Conservation (phyloP, 2,329 filamentous ascomycete species). For the Exophiala mesophila region DNA sequence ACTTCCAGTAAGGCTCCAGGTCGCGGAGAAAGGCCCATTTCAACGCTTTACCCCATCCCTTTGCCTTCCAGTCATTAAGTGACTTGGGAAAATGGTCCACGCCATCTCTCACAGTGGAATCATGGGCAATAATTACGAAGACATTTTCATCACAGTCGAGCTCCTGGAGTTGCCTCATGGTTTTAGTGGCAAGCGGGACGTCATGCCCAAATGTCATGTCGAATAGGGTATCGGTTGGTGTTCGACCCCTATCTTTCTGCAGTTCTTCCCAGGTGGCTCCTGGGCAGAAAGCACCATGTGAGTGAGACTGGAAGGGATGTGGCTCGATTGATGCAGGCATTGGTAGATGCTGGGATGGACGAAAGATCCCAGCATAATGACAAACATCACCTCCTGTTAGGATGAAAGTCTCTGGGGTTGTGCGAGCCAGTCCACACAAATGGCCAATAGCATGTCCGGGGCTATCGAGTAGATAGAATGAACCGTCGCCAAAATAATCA, state of each 20-base stretch:
- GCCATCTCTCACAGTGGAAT: slow-evolving; percentile 25
- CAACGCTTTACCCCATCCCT: slow-evolving; percentile 8
- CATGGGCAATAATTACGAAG: slow-evolving; percentile 30
- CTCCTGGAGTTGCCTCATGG: slow-evolving; percentile 19
- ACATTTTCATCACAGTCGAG: slow-evolving; percentile 29
- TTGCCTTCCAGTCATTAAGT: slow-evolving; percentile 13
- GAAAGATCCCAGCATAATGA: slow-evolving; percentile 8
- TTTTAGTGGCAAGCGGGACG: slow-evolving; percentile 9
- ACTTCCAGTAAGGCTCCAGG: slow-evolving; percentile 8
- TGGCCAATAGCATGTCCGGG: slow-evolving; percentile 47
- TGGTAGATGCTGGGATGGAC: slow-evolving; percentile 7
- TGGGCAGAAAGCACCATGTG: slow-evolving; percentile 8
- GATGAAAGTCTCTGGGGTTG: slow-evolving; percentile 25
- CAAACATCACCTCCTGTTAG: slow-evolving; percentile 8
- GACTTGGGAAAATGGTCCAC: slow-evolving; percentile 20
- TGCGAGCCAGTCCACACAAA: slow-evolving; percentile 46
- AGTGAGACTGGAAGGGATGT: slow-evolving; percentile 1
- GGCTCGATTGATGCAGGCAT: slow-evolving; percentile 7
- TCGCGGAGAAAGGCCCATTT: slow-evolving; percentile 11
- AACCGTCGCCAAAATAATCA: slow-evolving; percentile 40
- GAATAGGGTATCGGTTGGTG: slow-evolving; percentile 7
- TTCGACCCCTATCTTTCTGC: slow-evolving; percentile 5
- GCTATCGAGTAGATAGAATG: slow-evolving; percentile 39
- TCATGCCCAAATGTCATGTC: slow-evolving; percentile 14
- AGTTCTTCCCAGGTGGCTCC: slow-evolving; percentile 6